Base-by-base conservation (phyloP, 257 asterid genomes). In the Pogostemon cablin region DNA sequence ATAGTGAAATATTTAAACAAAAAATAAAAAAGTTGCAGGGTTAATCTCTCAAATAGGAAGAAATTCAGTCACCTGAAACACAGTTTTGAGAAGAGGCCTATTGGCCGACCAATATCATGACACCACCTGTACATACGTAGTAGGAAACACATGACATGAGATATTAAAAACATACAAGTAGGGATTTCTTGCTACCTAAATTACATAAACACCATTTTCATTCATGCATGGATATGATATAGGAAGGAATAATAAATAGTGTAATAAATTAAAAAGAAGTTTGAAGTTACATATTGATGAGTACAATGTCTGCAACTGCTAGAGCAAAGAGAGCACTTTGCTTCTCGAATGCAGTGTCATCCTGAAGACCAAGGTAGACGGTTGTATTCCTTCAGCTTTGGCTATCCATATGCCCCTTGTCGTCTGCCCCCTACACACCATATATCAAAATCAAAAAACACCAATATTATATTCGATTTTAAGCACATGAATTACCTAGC, bases 61-160 rank as follows among this genome's bases (percentile, higher is more conserved):
- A 15, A 20, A 20, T 20, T 20, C 34, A 35, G 7, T 41, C 63
- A 88, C 98, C 97, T 93, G 96, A 82, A 90, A 93, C 46, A 93
- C 95, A 7, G 90, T 88, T 83, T 87, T 88, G 9, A 90, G 72
- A 66, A 93, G 97, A 69, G 98, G 96, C 76, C 82, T 90, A 79
- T 90, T 90, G 63, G 95, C 89, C 93, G 96, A 46, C 97, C 98
- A 73, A 90, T 90, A 72, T 93, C 96, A 81, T 90, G 95, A 78
- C 97, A 93, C 96, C 97, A 88, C 87, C 97, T 93, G 71, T 35
- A 64, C 48, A 20, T 20, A 20, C 25, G 1, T 20, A 49, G 41
- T 9, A 48, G 47, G 43, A 20, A 20, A 20, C 40, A 44, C 65
- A 20, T 20, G 25, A 20, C 8, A 43, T 25, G 54, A 37, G 38